Evolutionary conservation across 1,284 basidiomycete genomes (phyloP).

Genomic region (Cryptococcus wingfieldii): DNA sequence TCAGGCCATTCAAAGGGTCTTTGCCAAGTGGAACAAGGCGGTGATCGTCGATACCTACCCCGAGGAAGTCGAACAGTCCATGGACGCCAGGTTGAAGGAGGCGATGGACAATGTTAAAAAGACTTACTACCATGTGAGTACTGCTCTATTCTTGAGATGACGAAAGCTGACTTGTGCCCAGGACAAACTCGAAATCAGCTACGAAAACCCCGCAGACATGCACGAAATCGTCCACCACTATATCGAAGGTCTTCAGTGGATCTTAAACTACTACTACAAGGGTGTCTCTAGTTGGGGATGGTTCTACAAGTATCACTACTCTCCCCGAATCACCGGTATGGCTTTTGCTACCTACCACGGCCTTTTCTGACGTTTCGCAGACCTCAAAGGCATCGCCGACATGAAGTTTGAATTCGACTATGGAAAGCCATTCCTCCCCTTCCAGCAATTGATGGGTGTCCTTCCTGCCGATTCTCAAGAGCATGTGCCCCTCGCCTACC

Average conservation of each 20-base stretch:
- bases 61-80: conserved; percentile 69
- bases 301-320: conserved; percentile 99
- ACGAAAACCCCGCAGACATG: conserved; percentile 61
- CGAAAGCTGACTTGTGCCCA: conserved; percentile 37
- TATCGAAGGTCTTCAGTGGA: conserved; percentile 95
- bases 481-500: conserved; percentile 79
- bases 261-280: conserved; percentile 97
- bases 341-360: neutral
- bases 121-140: conserved; percentile 74
- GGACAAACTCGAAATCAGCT: conserved; percentile 79
- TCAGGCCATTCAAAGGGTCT: conserved; percentile 58
- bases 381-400: conserved; percentile 69
- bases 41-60: conserved; percentile 62
- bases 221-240: conserved; percentile 70
- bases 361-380: conserved; percentile 49
- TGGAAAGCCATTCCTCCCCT: conserved; percentile 87
- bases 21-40: conserved; percentile 83
- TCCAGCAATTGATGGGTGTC: conserved; percentile 98
- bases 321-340: conserved; percentile 85
- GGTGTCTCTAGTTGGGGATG: conserved; percentile 97
- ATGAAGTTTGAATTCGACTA: conserved; percentile 82
- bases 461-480: conserved; percentile 83
- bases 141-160: neutral
- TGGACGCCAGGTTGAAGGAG: conserved; percentile 67
- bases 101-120: conserved; percentile 93